A percentile compares a stretch with the other conserved stretches of the same genome.
These are phyloP conservation scores for Rosa multiflora DNA, from an alignment of 306 rosid species.

Conservation along the genomic window DNA sequence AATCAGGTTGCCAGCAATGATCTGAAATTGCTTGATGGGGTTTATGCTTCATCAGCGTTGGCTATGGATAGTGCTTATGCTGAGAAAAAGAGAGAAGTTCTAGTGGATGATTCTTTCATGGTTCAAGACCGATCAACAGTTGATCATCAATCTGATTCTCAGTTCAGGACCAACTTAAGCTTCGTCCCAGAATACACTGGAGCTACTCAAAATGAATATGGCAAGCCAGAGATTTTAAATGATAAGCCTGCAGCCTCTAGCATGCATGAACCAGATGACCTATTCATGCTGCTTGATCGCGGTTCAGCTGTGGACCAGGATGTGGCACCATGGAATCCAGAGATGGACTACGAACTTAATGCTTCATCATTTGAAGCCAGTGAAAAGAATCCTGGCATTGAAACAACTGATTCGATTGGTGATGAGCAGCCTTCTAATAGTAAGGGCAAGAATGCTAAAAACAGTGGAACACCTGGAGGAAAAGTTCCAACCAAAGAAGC, in stretches of 20 bases:
- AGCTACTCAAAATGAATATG: slow-evolving; percentile 47
- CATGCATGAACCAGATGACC: slow-evolving; percentile 81
- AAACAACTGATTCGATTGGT: slow-evolving; percentile 27
- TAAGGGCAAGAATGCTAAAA: slow-evolving; percentile 34
- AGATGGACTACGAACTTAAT: slow-evolving; percentile 73
- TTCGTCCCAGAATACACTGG: slow-evolving; percentile 61
- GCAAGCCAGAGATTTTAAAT: slow-evolving; percentile 36
- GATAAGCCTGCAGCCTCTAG: slow-evolving; percentile 42
- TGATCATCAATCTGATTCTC: slow-evolving; percentile 60
- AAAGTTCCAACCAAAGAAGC: slow-evolving; percentile 58
- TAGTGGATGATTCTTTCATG: slow-evolving; percentile 91
- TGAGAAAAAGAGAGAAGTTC: slow-evolving; percentile 50
- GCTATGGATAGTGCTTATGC: slow-evolving; percentile 29
- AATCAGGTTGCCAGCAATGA: slow-evolving; percentile 36
- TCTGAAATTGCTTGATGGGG: slow-evolving; percentile 49
- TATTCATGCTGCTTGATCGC: slow-evolving; percentile 91
- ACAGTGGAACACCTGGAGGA: slow-evolving; percentile 39
- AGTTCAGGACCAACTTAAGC: slow-evolving; percentile 53
- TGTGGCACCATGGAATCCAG: slow-evolving; percentile 67
- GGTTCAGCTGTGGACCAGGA: slow-evolving; percentile 52
- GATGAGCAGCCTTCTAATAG: slow-evolving; percentile 30
- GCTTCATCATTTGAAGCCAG: slow-evolving; percentile 42
- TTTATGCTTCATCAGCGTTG: slow-evolving; percentile 38
- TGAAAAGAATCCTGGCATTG: slow-evolving; percentile 35
- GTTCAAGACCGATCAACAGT: slow-evolving; percentile 56